phyloP scores from a whole-genome alignment of 208 protist genomes.

The Trypanosoma caninum region DNA sequence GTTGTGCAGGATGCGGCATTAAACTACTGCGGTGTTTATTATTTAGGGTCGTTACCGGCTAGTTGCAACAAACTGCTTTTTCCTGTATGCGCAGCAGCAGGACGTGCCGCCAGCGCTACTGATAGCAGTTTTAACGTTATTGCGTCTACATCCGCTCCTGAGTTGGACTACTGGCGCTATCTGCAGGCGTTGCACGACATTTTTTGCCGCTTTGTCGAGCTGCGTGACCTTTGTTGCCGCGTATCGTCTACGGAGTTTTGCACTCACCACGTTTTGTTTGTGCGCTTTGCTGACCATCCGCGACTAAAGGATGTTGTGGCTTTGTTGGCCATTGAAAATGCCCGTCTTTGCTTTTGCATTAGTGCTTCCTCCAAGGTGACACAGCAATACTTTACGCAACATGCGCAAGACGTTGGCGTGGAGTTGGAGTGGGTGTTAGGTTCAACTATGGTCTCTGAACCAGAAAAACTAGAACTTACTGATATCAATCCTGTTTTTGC shows the following conservation, averaged over 20 bases:
- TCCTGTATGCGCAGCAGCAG: too few relatives aligned
- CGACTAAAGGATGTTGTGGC: constrained; percentile 45
- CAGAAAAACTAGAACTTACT: constrained; percentile 6
- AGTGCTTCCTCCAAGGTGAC: constrained; percentile 55
- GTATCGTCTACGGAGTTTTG: neutral
- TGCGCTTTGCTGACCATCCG: constrained; percentile 41
- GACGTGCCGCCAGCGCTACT: too few relatives aligned
- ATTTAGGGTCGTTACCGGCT: constrained; percentile 23
- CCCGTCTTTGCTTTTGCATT: constrained; percentile 51
- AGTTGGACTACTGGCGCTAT: constrained; percentile 20
- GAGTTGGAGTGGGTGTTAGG: constrained; percentile 57
- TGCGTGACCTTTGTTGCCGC: constrained; percentile 17
- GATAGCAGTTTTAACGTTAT: too few relatives aligned
- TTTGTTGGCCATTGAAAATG: constrained; percentile 54
- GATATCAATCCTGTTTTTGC: constrained; percentile 53
- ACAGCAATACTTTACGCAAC: constrained; percentile 43
- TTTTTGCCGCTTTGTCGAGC: constrained; percentile 17
- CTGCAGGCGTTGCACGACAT: constrained; percentile 23
- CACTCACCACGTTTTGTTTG: constrained; percentile 41
- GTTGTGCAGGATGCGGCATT: constrained; percentile 10
- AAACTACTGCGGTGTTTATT: constrained; percentile 33
- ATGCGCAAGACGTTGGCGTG: constrained; percentile 24
- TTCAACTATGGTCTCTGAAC: constrained; percentile 45
- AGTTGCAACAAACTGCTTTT: constrained; percentile 16
- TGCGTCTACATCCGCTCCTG: neutral